Base-by-base conservation (phyloP, 148 eudicot genomes). In the Dianthus caryophyllus region DNA sequence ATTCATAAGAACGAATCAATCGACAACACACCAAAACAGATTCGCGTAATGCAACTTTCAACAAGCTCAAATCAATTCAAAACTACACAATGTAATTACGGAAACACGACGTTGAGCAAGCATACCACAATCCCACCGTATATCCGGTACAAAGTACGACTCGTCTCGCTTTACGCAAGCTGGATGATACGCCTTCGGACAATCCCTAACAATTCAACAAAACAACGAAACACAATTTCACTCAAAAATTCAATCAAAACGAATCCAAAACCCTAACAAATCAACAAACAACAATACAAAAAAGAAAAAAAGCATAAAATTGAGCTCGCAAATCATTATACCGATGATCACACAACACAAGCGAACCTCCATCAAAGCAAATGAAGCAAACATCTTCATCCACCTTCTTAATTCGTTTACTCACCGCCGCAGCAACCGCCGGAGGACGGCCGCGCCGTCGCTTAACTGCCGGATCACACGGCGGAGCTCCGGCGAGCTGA, bases 181-280 rank as follows among this genome's bases (percentile, higher is more conserved):
- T 2, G 97, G 87, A 79, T 90, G 97, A 57, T 90, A 90, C 26
- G 97, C 97, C 85, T 90, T 90, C 1, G 97, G 95, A 77, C 97
- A 90, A n/a, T 85, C 95, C 89, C 87, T 84, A 30, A 49, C 38
- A 65, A 38, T 25, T 46, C 18, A 68, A 44, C 72, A 53, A 25
- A n/a, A 22, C 2, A 68, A 30, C 8, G 9, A 25, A 27, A 38
- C 38, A 33, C 38, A 33, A 33, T 33, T 33, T 27, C 29, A 39
- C 65, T 24, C 1, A 70, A 46, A 21, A 21, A 52, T 44, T 22
- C 53, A 12, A 49, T 16, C 7, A 4, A n/a, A n/a, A n/a, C n/a
- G n/a, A n/a, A n/a, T n/a, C n/a, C n/a, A n/a, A n/a, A n/a, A n/a
- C n/a, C n/a, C n/a, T n/a, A n/a, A n/a, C n/a, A n/a, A n/a, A 49